A percentile compares a stretch with the other conserved stretches of the same genome.
These are phyloP conservation scores for Argentina anserina DNA, from an alignment of 306 rosid genomes.

Conservation along the genomic window DNA sequence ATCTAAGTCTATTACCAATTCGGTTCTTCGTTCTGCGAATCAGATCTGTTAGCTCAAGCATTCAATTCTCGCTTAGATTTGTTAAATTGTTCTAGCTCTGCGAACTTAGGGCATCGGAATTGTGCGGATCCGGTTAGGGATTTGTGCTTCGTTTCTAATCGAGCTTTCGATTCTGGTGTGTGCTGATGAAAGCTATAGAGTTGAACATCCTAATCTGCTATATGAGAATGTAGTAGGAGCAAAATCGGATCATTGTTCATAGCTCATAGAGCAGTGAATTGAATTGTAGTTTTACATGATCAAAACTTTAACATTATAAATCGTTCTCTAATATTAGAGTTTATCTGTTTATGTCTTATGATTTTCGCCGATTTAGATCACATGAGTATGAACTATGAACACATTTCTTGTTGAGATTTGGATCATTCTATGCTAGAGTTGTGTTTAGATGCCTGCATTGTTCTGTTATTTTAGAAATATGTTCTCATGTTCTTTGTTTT, in stretches of 20 bases:
- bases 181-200: background rate
- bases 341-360: background rate
- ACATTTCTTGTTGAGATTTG: background rate
- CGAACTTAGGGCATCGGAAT: background rate
- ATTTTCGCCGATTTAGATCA: slow-evolving; percentile 2
- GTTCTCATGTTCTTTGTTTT: background rate
- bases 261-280: background rate
- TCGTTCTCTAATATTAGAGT: background rate
- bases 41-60: slow-evolving; percentile 36
- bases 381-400: background rate
- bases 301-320: background rate
- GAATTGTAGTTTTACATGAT: background rate
- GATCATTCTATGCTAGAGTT: too few species aligned
- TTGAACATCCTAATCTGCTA: background rate
- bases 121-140: slow-evolving; percentile 13
- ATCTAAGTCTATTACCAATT: slow-evolving; percentile 22
- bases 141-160: background rate
- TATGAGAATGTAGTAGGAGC: background rate
- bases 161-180: background rate
- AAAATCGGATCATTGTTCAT: background rate
- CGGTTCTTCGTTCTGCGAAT: background rate
- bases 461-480: background rate
- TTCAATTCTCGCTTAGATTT: slow-evolving; percentile 13
- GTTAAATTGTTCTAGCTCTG: background rate
- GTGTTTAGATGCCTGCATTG: background rate